Conservation (phyloP, 352 stramenopile species). For the Phytophthora crassamura region DNA sequence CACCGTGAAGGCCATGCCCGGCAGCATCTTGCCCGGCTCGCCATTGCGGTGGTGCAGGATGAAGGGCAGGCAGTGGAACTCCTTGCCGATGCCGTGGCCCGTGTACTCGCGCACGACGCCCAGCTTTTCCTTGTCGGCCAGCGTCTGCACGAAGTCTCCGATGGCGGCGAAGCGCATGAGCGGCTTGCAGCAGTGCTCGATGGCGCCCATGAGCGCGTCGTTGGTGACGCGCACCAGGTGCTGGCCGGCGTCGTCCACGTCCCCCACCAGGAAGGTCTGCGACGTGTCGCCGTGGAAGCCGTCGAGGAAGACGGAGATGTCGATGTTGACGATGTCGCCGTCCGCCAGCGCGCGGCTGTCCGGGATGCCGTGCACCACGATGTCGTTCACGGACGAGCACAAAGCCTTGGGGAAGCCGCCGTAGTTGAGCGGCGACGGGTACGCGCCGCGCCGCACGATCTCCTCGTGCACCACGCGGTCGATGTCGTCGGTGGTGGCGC, state of each 20-base stretch:
- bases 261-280: conserved; percentile 95
- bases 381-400: conserved; percentile 97
- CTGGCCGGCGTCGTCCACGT: conserved; percentile 87
- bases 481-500: conserved; percentile 94
- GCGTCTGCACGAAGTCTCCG: conserved; percentile 92
- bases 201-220: conserved; percentile 81
- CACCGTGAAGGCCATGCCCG: conserved; percentile 99
- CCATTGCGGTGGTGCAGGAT: conserved; percentile 93
- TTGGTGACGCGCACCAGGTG: conserved; percentile 93
- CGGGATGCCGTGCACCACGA: conserved; percentile 97
- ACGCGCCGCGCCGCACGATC: conserved; percentile 87
- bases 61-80: conserved; percentile 97
- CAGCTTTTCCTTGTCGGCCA: conserved; percentile 84
- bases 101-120: conserved; percentile 93
- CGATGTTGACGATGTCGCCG: conserved; percentile 97
- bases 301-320: conserved; percentile 94
- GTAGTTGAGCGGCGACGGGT: conserved; percentile 94
- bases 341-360: conserved; percentile 90
- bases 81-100: conserved; percentile 96
- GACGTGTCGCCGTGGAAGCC: conserved; percentile 99
- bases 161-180: conserved; percentile 95
- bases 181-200: conserved; percentile 91
- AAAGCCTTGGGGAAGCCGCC: conserved; percentile 95
- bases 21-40: conserved; percentile 80
- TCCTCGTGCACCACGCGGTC: conserved; percentile 93